phyloP scores from a whole-genome alignment of 345 rosid genomes.

The Combretum micranthum region DNA sequence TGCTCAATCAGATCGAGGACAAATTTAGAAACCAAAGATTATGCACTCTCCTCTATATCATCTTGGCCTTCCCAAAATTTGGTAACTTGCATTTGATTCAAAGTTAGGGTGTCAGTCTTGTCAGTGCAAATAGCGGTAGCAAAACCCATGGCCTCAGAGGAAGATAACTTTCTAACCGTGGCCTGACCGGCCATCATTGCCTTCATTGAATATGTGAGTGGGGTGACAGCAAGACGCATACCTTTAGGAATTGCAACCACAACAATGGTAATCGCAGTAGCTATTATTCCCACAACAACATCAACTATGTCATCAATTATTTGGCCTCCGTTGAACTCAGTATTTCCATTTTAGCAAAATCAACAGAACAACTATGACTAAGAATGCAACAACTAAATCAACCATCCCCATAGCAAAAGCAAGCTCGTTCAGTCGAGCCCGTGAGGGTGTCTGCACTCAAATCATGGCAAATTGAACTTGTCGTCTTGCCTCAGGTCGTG shows the following conservation, averaged over 20 bases:
- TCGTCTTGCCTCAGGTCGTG: constrained; percentile 71
- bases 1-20: constrained; percentile 39
- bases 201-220: constrained; percentile 78
- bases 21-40: constrained; percentile 21
- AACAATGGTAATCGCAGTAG: constrained; percentile 64
- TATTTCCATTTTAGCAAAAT: constrained; percentile 45
- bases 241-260: constrained; percentile 92
- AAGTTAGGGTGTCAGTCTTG: too few relatives aligned
- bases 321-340: constrained; percentile 31
- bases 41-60: not conserved
- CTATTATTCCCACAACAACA: constrained; percentile 51
- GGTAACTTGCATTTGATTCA: too few relatives aligned
- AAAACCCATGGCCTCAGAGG: constrained; percentile 52
- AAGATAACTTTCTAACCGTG: constrained; percentile 46
- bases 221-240: constrained; percentile 67
- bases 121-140: too few relatives aligned
- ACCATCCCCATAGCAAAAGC: constrained; percentile 58
- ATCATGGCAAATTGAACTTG: constrained; percentile 45
- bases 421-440: constrained; percentile 52
- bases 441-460: constrained; percentile 53
- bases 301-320: constrained; percentile 45
- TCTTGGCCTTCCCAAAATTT: constrained; percentile 49
- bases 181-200: constrained; percentile 75
- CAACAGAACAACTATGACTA: constrained; percentile 51
- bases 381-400: constrained; percentile 53